Conservation (phyloP, 441 rosid genomes). For the Populus hybrid region DNA sequence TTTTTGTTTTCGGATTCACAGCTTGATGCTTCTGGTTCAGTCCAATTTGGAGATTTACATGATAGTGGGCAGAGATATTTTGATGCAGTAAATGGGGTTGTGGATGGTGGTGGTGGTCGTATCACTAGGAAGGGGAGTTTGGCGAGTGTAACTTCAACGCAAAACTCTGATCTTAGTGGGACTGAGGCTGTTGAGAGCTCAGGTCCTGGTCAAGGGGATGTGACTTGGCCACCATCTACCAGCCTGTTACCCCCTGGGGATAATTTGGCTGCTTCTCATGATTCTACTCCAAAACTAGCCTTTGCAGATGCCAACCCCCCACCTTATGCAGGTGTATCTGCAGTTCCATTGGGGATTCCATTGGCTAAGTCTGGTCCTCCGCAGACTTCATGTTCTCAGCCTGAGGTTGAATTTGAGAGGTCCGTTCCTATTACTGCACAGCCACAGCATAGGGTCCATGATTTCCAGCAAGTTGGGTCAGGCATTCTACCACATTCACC, state of each 20-base stretch:
- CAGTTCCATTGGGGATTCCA: slow-evolving; percentile 35
- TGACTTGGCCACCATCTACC: slow-evolving; percentile 29
- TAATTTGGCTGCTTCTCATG: slow-evolving; percentile 31
- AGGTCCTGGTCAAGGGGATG: slow-evolving; percentile 36
- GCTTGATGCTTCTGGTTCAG: slow-evolving; percentile 43
- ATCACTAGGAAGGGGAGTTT: slow-evolving; percentile 58
- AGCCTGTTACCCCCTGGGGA: slow-evolving; percentile 33
- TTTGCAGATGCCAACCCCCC: slow-evolving; percentile 32
- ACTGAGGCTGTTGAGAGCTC: slow-evolving; percentile 44
- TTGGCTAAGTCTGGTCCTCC: slow-evolving; percentile 30
- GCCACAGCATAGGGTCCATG: slow-evolving; percentile 43
- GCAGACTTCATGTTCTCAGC: slow-evolving; percentile 34
- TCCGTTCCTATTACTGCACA: slow-evolving; percentile 26
- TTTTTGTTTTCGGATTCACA: slow-evolving; percentile 58
- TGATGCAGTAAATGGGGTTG: slow-evolving; percentile 65
- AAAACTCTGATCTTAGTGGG: slow-evolving; percentile 65
- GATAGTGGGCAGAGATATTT: slow-evolving; percentile 60
- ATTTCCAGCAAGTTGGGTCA: slow-evolving; percentile 33
- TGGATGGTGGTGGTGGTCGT: slow-evolving; percentile 35
- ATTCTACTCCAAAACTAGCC: slow-evolving; percentile 27
- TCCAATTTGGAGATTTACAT: slow-evolving; percentile 49
- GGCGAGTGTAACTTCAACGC: slow-evolving; percentile 63
- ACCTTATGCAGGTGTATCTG: slow-evolving; percentile 34
- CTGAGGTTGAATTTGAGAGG: slow-evolving; percentile 45
- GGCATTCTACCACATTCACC: slow-evolving; percentile 30